Evolutionary conservation across 2,329 filamentous ascomycete species (phyloP), one percentile per base, ranked within the genome.

Genomic region (Ophiostoma quercus): DNA sequence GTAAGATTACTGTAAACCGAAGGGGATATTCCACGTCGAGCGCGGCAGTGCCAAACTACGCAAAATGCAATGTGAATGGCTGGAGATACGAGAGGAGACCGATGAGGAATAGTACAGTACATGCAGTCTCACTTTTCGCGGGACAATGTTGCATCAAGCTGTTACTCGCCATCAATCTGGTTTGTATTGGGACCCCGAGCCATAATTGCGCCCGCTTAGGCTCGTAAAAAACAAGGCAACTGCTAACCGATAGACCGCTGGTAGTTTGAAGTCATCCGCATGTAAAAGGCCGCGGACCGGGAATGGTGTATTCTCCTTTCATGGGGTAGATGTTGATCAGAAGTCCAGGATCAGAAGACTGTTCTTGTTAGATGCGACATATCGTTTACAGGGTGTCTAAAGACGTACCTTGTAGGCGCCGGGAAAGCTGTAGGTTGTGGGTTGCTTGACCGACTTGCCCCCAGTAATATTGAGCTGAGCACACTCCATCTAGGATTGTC

Each of bases 291-390:
- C 47, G 47, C 66, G 16, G 74, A 78, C 78, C 78, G 25, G 78
- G 78, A 25, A 78, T 78, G n/a, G 74, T 75, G 70, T 79, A 78
- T 1, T 73, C 76, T 67, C 74, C 74, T 37, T 75, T 74, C 71
- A 77, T 76, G 63, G 72, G 75, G 71, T 80, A 79, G 72, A 80
- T 80, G 71, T 79, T 77, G 66, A 79, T 76, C 67, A 79, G 72
- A 8, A 79, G 74, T 9, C 78, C 78, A 4, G 78, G 76, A 63
- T 80, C 77, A 39, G 73, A 76, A 0, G 78, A 75, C 72, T 79
- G n/a, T 79, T 69, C 79, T 51, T 22, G 9, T 41, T 41, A 41
- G 39, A 12, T 41, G 39, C 39, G 39, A 41, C 16, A 51, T 5
- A 29, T 29, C 25, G 25, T 51, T 51, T 22, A 22, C 19, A n/a